Evolutionary conservation across 345 rosid species (phyloP), one percentile per base, ranked within the genome.

Genomic region (Nasturtium officinale): DNA sequence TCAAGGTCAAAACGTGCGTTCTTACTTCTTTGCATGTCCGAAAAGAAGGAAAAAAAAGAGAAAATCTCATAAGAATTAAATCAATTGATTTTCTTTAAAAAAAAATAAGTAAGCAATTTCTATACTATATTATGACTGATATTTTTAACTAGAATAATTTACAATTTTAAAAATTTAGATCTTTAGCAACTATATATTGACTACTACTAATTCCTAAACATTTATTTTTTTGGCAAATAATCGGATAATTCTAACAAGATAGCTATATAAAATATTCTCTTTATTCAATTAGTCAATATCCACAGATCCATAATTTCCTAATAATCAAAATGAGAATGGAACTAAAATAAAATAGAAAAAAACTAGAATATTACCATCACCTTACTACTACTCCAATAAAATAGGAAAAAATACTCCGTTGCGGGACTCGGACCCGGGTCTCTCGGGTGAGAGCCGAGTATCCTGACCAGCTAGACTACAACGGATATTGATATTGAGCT

Each of bases 381-480:
- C n/a, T n/a, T n/a, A n/a, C n/a, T n/a, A n/a, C n/a, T n/a, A 9
- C 12, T 6, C 2, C 12, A 12, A 4, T 40, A 16, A 46, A 20
- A 32, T 6, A 8, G n/a, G 5, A 3, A 37, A 6, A 25, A n/a
- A 2, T 1, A 20, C 46, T 40, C 52, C 52, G 52, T 17, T 47
- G 23, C 52, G 52, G 51, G 51, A 46, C 21, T 16, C 51, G 21
- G 16, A 46, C 51, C 51, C 25, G 25, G 83, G 86, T 82, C 88
- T 74, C 79, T 85, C 82, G 81, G 80, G 84, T 82, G 95, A 85
- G 86, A 87, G 87, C 87, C 87, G 80, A 86, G 80, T 84, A 87
- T 83, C 90, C 89, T 84, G 63, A 86, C 89, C 89, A 64, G 53
- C 92, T 82, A 78, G 78, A 78, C 82, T 78, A 78, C 72, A 68